phyloP scores from a whole-genome alignment of 192 early-diverging fungal species.

The Linnemannia zychae region DNA sequence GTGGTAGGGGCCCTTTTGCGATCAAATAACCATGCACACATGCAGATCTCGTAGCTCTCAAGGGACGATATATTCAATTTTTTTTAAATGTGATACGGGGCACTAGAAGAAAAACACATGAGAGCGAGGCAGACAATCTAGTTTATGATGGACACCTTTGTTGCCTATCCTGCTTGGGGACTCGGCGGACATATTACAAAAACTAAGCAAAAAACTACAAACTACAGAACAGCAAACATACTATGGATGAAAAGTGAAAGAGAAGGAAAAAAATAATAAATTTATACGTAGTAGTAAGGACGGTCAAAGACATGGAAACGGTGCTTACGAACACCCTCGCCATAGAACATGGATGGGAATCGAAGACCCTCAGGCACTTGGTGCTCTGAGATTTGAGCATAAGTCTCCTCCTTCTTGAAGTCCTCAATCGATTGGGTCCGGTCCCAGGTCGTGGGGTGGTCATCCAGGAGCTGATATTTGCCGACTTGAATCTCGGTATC shows the following conservation, averaged over 20 bases:
- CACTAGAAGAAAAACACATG: not conserved
- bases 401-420: constrained; percentile 65
- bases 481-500: constrained; percentile 89
- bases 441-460: constrained; percentile 45
- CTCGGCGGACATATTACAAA: constrained; percentile 7
- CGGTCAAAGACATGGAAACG: constrained; percentile 85
- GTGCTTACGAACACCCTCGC: constrained; percentile 78
- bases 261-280: not conserved
- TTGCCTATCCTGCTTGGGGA: constrained; percentile 10
- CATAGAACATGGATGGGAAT: constrained; percentile 78
- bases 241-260: not conserved
- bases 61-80: no score
- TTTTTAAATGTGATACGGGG: no score
- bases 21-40: no score
- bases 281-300: constrained; percentile 76
- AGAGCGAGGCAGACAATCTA: not conserved
- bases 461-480: constrained; percentile 76
- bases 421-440: constrained; percentile 36
- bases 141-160: not conserved
- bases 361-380: constrained; percentile 66
- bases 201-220: not conserved
- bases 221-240: not conserved
- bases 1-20: no score
- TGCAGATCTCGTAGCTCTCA: no score
- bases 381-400: constrained; percentile 69